phyloP scores from a whole-genome alignment of 306 rosid species.

The Glycine latifolia region DNA sequence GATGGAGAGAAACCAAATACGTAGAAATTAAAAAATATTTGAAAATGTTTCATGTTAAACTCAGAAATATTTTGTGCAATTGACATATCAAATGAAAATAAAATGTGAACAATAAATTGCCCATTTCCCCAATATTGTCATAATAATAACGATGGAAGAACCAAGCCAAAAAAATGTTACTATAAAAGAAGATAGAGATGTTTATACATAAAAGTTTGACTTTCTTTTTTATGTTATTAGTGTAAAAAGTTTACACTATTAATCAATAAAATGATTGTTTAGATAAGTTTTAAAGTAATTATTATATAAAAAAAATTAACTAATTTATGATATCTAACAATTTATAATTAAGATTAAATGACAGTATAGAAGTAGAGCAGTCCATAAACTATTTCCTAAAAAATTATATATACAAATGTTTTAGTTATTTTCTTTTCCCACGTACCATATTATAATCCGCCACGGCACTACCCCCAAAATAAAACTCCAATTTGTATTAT shows the following conservation, averaged over 20 bases:
- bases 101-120: conserved; percentile 12
- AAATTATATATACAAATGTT: neutral
- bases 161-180: conserved; percentile 8
- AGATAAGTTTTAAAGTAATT: too few relatives aligned
- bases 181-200: neutral
- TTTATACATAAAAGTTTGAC: neutral
- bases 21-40: neutral
- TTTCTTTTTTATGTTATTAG: too few relatives aligned
- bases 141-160: neutral
- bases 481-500: neutral
- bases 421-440: neutral
- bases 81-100: neutral
- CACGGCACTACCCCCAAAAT: neutral
- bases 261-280: too few relatives aligned
- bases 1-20: neutral
- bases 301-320: too few relatives aligned
- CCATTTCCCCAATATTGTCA: neutral
- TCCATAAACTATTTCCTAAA: too few relatives aligned
- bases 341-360: too few relatives aligned
- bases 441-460: neutral
- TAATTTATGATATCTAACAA: too few relatives aligned
- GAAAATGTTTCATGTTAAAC: neutral
- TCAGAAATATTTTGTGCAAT: neutral
- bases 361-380: too few relatives aligned
- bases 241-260: too few relatives aligned